Percentiles rank a stretch among this genome's conserved stretches.
Conservation (phyloP, 163 green algal genomes). For the Chlamydomonas reinhardtii region DNA sequence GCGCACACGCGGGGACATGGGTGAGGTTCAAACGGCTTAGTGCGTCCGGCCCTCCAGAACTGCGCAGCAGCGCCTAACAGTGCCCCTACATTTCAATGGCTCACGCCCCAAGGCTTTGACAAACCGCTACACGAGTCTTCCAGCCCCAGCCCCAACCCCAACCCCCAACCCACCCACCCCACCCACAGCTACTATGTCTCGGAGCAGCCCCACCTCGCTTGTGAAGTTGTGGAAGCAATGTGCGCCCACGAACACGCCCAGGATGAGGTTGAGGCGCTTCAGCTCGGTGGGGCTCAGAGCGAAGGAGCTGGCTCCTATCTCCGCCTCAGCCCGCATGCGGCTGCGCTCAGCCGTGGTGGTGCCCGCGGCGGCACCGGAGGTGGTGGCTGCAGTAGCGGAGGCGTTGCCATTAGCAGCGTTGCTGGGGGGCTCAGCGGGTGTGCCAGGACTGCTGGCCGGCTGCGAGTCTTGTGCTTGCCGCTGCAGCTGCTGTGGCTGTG, state of each 20-base stretch:
- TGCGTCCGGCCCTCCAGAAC: too few relatives aligned
- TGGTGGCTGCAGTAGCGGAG: not conserved
- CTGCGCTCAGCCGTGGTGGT: slow-evolving; percentile 27
- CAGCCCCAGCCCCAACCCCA: too few relatives aligned
- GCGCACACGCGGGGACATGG: too few relatives aligned
- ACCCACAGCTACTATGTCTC: too few relatives aligned
- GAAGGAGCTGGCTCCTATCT: slow-evolving; percentile 38
- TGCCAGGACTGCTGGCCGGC: not conserved
- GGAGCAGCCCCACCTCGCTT: slow-evolving; percentile 43
- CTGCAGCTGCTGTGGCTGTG: slow-evolving; percentile 33
- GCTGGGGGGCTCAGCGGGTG: not conserved
- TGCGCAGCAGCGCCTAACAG: too few relatives aligned
- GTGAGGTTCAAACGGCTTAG: too few relatives aligned
- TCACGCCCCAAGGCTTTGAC: too few relatives aligned
- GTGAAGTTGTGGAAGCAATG: slow-evolving; percentile 99
- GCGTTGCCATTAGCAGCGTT: not conserved
- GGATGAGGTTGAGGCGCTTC: slow-evolving; percentile 74
- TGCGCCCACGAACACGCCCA: slow-evolving; percentile 87
- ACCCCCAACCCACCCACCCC: too few relatives aligned
- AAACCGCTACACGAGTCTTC: too few relatives aligned
- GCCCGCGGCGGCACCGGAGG: not conserved
- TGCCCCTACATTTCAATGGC: too few relatives aligned
- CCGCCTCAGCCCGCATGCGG: not conserved
- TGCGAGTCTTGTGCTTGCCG: not conserved
- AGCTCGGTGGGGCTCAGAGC: slow-evolving; percentile 48